Base-by-base conservation (phyloP, 2,329 filamentous ascomycete species). In the Colletotrichum eleusines region DNA sequence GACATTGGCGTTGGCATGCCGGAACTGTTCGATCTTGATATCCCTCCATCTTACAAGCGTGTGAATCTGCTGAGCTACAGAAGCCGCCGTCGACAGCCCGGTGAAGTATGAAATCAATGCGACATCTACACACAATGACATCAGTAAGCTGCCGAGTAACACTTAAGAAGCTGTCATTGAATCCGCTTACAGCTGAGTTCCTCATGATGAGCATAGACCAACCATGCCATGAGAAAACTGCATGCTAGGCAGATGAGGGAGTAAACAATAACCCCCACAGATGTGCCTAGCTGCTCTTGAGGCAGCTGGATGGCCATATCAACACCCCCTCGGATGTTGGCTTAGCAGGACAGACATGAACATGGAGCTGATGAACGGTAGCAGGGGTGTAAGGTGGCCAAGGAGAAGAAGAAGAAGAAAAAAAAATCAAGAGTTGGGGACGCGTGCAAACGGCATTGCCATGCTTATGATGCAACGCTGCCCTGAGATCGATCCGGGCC, bases 41-140 rank as follows among this genome's bases (percentile, higher is more conserved):
- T 81, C 78, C 18, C 76, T 74, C 82, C 82, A 85, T 14, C 74
- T 69, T 6, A 79, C 65, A 8, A 84, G 80, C 12, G 81, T 83
- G 62, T 84, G 80, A 9, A 82, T 73, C 69, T 85, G 83, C 73
- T 84, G 83, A n/a, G 77, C 74, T 54, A 84, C 80, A 31, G 82
- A 84, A 28, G 79, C 79, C 3, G 77, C n/a, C 0, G 78, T 81
- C 44, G 79, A 79, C 20, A 84, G 53, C 8, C 78, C 75, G 9
- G 80, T 80, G 58, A 80, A 78, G 63, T 78, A 78, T n/a, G 78
- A 77, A 23, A 84, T 74, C 35, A 83, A 72, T 26, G 80, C 80
- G 38, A 85, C 78, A 72, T 84, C 83, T 84, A 58, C 31, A 54
- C n/a, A 9, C 11, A 54, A n/a, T 3, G 33, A 7, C 12, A 42